A percentile compares a stretch with the other conserved stretches of the same genome.
phyloP scores from a whole-genome alignment of 192 early-diverging fungal genomes.

The Backusella sp. region DNA sequence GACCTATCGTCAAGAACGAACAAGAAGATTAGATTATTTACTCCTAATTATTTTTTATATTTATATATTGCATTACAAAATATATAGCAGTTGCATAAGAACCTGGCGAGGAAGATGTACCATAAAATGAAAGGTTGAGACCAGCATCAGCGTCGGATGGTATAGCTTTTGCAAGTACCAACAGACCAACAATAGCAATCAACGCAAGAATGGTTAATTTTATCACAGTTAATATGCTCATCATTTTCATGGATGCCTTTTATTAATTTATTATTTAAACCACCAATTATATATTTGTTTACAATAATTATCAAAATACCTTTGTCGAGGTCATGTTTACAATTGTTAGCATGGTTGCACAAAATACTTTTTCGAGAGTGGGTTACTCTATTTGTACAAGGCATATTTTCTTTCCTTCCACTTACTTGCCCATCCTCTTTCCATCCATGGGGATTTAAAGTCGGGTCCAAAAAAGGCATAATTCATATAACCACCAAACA shows the following conservation, averaged over 20 bases:
- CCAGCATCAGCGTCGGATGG: slow-evolving; percentile 11
- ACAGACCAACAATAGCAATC: slow-evolving; percentile 14
- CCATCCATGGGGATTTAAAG: slow-evolving; percentile 21
- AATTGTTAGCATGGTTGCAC: slow-evolving; percentile 18
- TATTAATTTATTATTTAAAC: neutral
- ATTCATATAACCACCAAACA: slow-evolving; percentile 31
- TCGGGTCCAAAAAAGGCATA: slow-evolving; percentile 18
- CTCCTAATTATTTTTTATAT: neutral
- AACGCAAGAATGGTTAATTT: slow-evolving; percentile 22
- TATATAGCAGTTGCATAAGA: slow-evolving; percentile 33
- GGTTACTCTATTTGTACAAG: no score
- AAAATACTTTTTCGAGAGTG: slow-evolving; percentile 12
- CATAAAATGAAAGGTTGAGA: slow-evolving; percentile 30
- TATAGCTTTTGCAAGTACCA: slow-evolving; percentile 12
- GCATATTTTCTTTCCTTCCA: neutral
- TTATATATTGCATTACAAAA: slow-evolving; percentile 11
- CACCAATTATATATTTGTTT: neutral
- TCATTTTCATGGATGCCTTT: slow-evolving; percentile 21
- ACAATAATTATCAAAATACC: neutral
- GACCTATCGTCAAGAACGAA: neutral
- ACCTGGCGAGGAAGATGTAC: slow-evolving; percentile 18
- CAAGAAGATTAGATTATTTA: neutral
- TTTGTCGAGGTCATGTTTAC: slow-evolving; percentile 28
- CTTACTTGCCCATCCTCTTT: slow-evolving; percentile 33
- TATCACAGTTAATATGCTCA: slow-evolving; percentile 24